Conservation (phyloP, 1,284 basidiomycete genomes). For the Apiotrichum gamsii region DNA sequence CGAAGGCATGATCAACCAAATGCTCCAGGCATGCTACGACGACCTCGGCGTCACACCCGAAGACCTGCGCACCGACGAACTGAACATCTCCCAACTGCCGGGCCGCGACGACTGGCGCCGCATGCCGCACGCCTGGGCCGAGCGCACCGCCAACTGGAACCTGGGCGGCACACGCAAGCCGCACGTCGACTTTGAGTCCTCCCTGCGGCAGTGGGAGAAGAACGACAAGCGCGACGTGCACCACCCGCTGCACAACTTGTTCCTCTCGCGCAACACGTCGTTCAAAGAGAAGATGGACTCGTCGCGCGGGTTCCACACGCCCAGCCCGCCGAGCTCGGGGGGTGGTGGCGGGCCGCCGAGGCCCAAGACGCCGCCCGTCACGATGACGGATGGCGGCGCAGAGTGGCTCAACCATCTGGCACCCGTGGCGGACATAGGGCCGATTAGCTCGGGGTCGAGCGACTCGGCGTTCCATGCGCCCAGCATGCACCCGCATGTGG, state of each 20-base stretch:
- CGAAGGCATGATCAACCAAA: slow-evolving; percentile 25
- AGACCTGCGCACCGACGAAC: not conserved
- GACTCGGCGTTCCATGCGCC: too few relatives aligned
- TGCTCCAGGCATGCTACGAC: slow-evolving; percentile 7
- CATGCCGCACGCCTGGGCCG: not conserved
- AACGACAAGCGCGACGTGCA: not conserved
- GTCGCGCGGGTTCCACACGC: not conserved
- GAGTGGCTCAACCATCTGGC: not conserved
- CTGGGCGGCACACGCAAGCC: not conserved
- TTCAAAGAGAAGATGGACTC: not conserved
- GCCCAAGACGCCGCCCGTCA: not conserved
- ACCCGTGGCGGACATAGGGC: not conserved
- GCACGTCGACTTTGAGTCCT: not conserved
- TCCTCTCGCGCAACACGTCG: not conserved
- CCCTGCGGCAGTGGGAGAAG: not conserved
- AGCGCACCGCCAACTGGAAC: not conserved
- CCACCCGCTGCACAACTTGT: not conserved
- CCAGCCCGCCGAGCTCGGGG: not conserved
- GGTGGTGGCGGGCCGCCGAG: too few relatives aligned
- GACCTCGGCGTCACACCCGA: not conserved
- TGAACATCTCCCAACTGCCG: not conserved
- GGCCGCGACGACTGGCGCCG: not conserved
- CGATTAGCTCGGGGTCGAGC: too few relatives aligned
- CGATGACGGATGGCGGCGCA: not conserved
- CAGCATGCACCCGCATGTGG: too few relatives aligned